These are phyloP conservation scores for Suhomyces panamericanus DNA, from an alignment of 1,139 yeast species.

Conservation along the genomic window DNA sequence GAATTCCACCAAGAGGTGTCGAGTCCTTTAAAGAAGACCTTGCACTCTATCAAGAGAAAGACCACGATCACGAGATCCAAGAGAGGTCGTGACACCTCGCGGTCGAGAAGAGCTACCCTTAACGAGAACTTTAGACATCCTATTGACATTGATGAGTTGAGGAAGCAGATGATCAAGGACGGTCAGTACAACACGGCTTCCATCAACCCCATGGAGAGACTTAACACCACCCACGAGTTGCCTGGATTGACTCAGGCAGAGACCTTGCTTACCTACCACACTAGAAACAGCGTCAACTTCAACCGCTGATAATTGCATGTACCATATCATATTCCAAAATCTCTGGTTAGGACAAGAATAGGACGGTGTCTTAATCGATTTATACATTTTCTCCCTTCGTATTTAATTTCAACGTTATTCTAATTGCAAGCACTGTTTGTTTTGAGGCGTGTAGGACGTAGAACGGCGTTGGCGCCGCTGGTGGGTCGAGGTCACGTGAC, in stretches of 20 bases:
- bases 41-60: slow-evolving; percentile 34
- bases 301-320: slow-evolving; percentile 8
- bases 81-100: slow-evolving; percentile 20
- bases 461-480: background rate
- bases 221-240: slow-evolving; percentile 47
- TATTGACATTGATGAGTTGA: slow-evolving; percentile 37
- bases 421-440: too few species aligned
- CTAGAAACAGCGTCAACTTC: slow-evolving; percentile 38
- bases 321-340: background rate
- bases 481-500: slow-evolving; percentile 1
- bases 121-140: slow-evolving; percentile 37
- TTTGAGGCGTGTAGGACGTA: too few species aligned
- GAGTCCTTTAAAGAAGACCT: slow-evolving; percentile 34
- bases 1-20: slow-evolving; percentile 15
- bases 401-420: slow-evolving; percentile 4
- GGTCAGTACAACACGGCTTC: slow-evolving; percentile 39
- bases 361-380: background rate
- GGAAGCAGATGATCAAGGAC: slow-evolving; percentile 42
- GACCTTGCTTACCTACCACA: slow-evolving; percentile 46
- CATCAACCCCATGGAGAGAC: slow-evolving; percentile 39
- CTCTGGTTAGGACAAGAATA: background rate
- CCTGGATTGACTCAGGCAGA: slow-evolving; percentile 56
- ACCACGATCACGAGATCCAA: slow-evolving; percentile 26
- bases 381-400: slow-evolving; percentile 1
- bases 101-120: slow-evolving; percentile 35